Percentiles rank a stretch among this genome's conserved stretches.
These are phyloP conservation scores for Pseudogymnoascus sp. DNA, from an alignment of 2,329 filamentous ascomycete species.

Conservation along the genomic window DNA sequence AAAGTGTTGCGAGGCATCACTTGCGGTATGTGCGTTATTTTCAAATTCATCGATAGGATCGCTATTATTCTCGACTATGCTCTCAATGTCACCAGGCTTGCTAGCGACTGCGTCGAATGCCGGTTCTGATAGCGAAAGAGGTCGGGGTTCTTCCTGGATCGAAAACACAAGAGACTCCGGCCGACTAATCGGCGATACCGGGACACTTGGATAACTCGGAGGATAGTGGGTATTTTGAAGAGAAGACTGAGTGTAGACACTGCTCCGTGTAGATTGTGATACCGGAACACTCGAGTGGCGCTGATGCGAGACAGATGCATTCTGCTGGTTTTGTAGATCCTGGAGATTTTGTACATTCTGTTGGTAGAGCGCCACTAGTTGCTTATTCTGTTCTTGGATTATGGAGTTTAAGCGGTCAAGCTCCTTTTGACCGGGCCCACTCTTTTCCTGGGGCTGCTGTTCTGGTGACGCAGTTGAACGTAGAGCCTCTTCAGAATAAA, in stretches of 20 bases:
- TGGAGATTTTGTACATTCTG: neutral
- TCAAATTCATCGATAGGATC: neutral
- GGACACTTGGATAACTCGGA: neutral
- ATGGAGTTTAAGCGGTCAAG: neutral
- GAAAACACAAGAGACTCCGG: neutral
- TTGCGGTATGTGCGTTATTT: too few relatives aligned
- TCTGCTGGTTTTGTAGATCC: neutral
- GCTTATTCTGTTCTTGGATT: neutral
- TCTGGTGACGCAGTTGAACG: neutral
- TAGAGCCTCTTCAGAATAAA: neutral
- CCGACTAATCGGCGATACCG: neutral
- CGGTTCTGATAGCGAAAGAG: neutral
- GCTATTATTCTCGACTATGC: neutral
- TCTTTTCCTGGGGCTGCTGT: neutral
- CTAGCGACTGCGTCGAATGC: neutral
- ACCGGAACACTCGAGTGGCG: neutral
- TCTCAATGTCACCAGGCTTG: neutral
- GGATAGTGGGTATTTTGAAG: neutral
- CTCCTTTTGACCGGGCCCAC: neutral
- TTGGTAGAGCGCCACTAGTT: neutral
- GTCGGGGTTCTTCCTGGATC: neutral
- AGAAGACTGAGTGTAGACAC: neutral
- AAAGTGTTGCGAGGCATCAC: neutral
- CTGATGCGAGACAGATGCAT: neutral
- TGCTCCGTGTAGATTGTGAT: neutral